Evolutionary conservation across 805 yeast species (phyloP), one percentile per base, ranked within the genome.

Genomic region (Candida manassasensis): DNA sequence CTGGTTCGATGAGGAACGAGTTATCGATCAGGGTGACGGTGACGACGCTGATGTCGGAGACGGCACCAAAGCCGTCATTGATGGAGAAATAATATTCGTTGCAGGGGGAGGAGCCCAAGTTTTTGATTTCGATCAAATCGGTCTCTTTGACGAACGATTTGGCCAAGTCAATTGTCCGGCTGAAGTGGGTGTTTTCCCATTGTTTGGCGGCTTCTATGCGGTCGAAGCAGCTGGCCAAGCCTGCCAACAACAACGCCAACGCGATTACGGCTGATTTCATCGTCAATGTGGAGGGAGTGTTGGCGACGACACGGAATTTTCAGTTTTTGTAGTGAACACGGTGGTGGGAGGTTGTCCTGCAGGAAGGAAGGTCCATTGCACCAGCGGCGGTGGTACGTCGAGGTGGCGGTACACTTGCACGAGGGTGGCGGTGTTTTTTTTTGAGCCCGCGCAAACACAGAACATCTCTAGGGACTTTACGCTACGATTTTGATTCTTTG

Each of bases 91-190:
- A 71, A 59, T 87, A 89, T 36, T 62, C 72, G 27, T 55, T 50
- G 37, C 64, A 67, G 6, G 93, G 83, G 25, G 58, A 59, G 3
- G 59, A 38, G 16, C 69, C 87, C 24, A 71, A 58, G 62, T 89
- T 90, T 47, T 59, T 72, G 27, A 78, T 68, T 32, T 65, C 71
- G 27, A 87, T 51, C n/a, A 71, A 57, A 39, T 69, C 60, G 17
- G 72, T 65, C 52, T 83, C 94, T 44, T 75, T 76, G 27, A 77
- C 71, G 54, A 81, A 88, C 3, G 88, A 62, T 44, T 74, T 76
- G 19, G 73, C 52, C 33, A 88, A 69, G 49, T 87, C 96, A 24
- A 86, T 49, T 6, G 69, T 55, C 45, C 85, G 77, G 10, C 61
- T 54, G 44, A 75, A 69, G 19, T 76, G 69, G 21, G 61, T 50